A percentile compares a stretch with the other conserved stretches of the same genome.
Conservation (phyloP, 2,329 filamentous ascomycete species). For the Aspergillus transmontanensis region DNA sequence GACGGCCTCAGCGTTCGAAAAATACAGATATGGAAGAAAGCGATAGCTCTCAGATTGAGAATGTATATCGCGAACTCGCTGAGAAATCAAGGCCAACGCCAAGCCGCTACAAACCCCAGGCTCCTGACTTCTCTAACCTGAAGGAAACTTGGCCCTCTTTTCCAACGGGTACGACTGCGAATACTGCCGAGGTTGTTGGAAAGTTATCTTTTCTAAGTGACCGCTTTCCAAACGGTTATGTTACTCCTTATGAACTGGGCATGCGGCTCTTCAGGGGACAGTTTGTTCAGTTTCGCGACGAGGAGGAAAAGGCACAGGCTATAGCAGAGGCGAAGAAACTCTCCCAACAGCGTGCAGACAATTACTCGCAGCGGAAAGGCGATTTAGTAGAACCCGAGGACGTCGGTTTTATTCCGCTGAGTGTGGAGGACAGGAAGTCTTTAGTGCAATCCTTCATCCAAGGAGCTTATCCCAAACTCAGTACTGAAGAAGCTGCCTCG, state of each 20-base stretch:
- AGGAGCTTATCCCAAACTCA: constrained; percentile 36
- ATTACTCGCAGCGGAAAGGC: constrained; percentile 39
- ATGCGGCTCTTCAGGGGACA: constrained; percentile 40
- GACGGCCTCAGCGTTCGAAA: constrained; percentile 13
- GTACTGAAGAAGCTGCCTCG: constrained; percentile 16
- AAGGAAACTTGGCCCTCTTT: constrained; percentile 44
- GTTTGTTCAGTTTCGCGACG: constrained; percentile 40
- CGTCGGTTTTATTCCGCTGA: constrained; percentile 30
- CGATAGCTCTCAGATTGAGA: constrained; percentile 30
- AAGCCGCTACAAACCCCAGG: constrained; percentile 38
- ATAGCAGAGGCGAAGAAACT: constrained; percentile 39
- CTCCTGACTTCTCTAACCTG: constrained; percentile 34
- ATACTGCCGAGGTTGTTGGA: constrained; percentile 34
- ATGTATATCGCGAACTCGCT: constrained; percentile 33
- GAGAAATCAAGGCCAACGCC: constrained; percentile 33
- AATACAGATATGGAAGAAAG: constrained; percentile 26
- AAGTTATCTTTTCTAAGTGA: constrained; percentile 39
- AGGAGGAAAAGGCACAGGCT: constrained; percentile 40
- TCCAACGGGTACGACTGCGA: constrained; percentile 32
- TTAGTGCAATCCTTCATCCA: constrained; percentile 36
- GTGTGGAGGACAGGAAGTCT: constrained; percentile 27
- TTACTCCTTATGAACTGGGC: constrained; percentile 40
- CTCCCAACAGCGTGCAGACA: constrained; percentile 35
- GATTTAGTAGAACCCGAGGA: constrained; percentile 39
- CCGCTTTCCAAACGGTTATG: constrained; percentile 38